Percentiles rank a stretch among this genome's conserved stretches.
Evolutionary conservation across 2,329 filamentous ascomycete species (phyloP).

Genomic region (Emmonsia crescens): DNA sequence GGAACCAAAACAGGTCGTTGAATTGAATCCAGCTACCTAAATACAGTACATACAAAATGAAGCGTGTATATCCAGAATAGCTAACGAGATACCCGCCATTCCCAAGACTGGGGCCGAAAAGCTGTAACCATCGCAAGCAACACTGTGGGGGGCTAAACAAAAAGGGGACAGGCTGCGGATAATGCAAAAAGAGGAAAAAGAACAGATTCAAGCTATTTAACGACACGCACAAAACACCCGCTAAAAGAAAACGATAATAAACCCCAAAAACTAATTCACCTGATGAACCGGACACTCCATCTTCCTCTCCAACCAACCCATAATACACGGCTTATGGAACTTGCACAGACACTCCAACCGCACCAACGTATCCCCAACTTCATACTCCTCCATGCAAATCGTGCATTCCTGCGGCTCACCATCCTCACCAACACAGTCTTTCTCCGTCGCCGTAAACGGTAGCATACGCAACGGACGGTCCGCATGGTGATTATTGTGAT

Average conservation of each 20-base stretch:
- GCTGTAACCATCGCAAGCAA: background rate
- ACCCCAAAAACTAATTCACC: constrained; percentile 16
- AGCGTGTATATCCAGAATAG: background rate
- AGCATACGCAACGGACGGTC: constrained; percentile 26
- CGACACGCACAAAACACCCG: background rate
- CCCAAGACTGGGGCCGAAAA: background rate
- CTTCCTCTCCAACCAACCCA: constrained; percentile 49
- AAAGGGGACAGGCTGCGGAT: background rate
- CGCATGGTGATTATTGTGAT: background rate
- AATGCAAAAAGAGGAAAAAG: background rate
- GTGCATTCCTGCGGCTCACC: constrained; percentile 47
- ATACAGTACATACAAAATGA: background rate
- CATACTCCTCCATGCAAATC: constrained; percentile 56
- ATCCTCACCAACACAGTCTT: constrained; percentile 48
- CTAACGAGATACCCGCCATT: background rate
- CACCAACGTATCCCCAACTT: constrained; percentile 48
- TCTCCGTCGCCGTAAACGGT: constrained; percentile 49
- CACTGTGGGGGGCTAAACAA: background rate
- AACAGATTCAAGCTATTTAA: background rate
- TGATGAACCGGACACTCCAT: constrained; percentile 53
- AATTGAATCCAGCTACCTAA: background rate
- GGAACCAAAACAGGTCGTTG: background rate
- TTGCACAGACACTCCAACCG: constrained; percentile 54
- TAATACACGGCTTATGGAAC: constrained; percentile 51
- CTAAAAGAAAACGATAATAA: background rate